phyloP scores from a whole-genome alignment of 2,329 filamentous ascomycete species.

The Fusarium sp. region DNA sequence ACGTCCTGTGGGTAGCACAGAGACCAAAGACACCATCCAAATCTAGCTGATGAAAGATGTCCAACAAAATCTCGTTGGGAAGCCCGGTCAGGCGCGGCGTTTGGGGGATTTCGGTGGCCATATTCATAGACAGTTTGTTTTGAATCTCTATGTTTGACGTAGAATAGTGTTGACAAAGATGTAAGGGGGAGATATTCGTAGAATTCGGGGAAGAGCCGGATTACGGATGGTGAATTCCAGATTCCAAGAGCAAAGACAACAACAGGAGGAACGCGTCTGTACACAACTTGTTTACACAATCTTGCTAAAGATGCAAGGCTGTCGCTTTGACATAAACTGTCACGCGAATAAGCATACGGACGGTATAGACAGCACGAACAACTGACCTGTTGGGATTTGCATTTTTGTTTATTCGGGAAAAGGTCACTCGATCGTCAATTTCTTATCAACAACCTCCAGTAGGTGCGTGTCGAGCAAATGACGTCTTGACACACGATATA shows the following conservation, averaged over 20 bases:
- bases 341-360: slow-evolving; percentile 2
- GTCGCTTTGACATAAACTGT: slow-evolving; percentile 15
- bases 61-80: slow-evolving; percentile 61
- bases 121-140: slow-evolving; percentile 7
- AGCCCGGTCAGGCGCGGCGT: slow-evolving; percentile 45
- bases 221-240: neutral
- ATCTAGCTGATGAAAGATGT: slow-evolving; percentile 60
- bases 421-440: neutral
- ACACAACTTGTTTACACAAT: slow-evolving; percentile 4
- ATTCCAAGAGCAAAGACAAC: slow-evolving; percentile 9
- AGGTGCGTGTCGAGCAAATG: neutral
- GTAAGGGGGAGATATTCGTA: neutral
- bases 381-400: slow-evolving; percentile 31
- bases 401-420: slow-evolving; percentile 28
- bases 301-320: slow-evolving; percentile 22
- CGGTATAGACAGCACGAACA: neutral
- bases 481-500: slow-evolving; percentile 1
- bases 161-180: neutral
- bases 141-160: neutral
- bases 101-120: slow-evolving; percentile 33
- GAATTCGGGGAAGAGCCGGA: slow-evolving; percentile 2
- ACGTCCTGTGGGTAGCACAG: slow-evolving; percentile 51
- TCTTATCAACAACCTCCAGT: neutral
- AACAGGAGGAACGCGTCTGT: slow-evolving; percentile 1
- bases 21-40: slow-evolving; percentile 55